These are phyloP conservation scores for Exophiala bonariae DNA, from an alignment of 2,329 filamentous ascomycete genomes.

Conservation along the genomic window DNA sequence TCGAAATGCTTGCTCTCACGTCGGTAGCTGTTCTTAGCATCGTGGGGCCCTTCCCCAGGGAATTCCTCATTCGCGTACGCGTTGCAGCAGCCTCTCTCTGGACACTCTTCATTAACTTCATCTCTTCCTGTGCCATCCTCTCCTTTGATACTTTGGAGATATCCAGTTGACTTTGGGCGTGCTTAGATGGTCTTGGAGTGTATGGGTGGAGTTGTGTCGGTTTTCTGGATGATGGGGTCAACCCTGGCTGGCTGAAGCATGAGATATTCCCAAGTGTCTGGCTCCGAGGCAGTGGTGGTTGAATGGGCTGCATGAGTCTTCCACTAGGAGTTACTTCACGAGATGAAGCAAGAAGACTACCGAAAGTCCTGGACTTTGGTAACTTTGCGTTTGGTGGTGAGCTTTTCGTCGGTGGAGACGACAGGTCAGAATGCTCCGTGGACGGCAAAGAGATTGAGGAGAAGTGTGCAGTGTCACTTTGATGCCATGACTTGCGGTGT, in stretches of 20 bases:
- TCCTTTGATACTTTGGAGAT: slow-evolving; percentile 16
- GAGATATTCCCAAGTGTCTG: slow-evolving; percentile 24
- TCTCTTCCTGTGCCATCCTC: slow-evolving; percentile 22
- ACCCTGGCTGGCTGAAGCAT: slow-evolving; percentile 12
- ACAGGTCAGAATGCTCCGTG: background rate
- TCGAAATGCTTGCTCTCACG: too few species aligned
- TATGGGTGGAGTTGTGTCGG: slow-evolving; percentile 5
- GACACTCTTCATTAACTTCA: slow-evolving; percentile 16
- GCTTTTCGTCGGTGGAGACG: background rate
- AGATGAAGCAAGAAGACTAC: slow-evolving; percentile 8
- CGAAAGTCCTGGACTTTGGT: slow-evolving; percentile 20
- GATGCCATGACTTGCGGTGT: slow-evolving; percentile 4
- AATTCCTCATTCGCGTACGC: slow-evolving; percentile 13
- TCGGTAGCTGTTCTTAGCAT: too few species aligned
- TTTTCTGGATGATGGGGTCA: slow-evolving; percentile 21
- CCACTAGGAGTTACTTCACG: slow-evolving; percentile 15
- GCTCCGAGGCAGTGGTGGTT: slow-evolving; percentile 22
- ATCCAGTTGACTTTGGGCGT: slow-evolving; percentile 10
- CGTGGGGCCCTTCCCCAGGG: background rate
- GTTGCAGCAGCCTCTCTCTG: slow-evolving; percentile 22
- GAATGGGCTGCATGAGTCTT: slow-evolving; percentile 23
- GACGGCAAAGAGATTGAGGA: slow-evolving; percentile 8
- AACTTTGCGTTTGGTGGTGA: slow-evolving; percentile 5
- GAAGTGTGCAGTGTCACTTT: background rate
- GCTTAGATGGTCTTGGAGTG: background rate